Evolutionary conservation across 164 flowering plant genomes (phyloP).

Genomic region (Nelumbo lutea): DNA sequence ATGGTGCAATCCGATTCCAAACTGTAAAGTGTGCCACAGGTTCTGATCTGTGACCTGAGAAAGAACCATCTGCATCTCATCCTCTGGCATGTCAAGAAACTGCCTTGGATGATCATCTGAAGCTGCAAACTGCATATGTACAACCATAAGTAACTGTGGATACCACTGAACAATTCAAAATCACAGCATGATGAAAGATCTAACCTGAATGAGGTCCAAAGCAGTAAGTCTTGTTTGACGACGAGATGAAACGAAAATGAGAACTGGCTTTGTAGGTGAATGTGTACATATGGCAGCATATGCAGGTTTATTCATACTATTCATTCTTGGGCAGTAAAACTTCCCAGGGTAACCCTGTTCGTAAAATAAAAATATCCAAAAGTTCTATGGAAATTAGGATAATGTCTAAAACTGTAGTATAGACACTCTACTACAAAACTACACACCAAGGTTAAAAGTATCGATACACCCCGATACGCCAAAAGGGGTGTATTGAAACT

Average conservation of each 20-base stretch:
- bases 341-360: slow-evolving; percentile 97
- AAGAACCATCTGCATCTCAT: slow-evolving; percentile 83
- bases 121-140: slow-evolving; percentile 69
- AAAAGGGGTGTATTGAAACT: no score
- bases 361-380: neutral
- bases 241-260: slow-evolving; percentile 96
- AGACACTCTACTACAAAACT: no score
- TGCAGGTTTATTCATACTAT: slow-evolving; percentile 97
- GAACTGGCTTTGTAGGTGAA: slow-evolving; percentile 96
- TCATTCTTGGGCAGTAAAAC: slow-evolving; percentile 96
- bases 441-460: no score
- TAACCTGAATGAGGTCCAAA: slow-evolving; percentile 92
- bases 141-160: slow-evolving; percentile 2
- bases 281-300: slow-evolving; percentile 98
- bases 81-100: slow-evolving; percentile 76
- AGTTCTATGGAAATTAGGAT: neutral
- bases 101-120: slow-evolving; percentile 89
- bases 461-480: no score
- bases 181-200: slow-evolving; percentile 6
- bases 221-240: slow-evolving; percentile 99
- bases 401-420: neutral
- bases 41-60: slow-evolving; percentile 91
- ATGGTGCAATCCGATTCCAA: slow-evolving; percentile 97
- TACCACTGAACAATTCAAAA: neutral
- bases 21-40: slow-evolving; percentile 87